Percentiles rank a stretch among this genome's conserved stretches.
Evolutionary conservation across 169 alveolate species (phyloP).

Genomic region (Eimeria falciformis): DNA sequence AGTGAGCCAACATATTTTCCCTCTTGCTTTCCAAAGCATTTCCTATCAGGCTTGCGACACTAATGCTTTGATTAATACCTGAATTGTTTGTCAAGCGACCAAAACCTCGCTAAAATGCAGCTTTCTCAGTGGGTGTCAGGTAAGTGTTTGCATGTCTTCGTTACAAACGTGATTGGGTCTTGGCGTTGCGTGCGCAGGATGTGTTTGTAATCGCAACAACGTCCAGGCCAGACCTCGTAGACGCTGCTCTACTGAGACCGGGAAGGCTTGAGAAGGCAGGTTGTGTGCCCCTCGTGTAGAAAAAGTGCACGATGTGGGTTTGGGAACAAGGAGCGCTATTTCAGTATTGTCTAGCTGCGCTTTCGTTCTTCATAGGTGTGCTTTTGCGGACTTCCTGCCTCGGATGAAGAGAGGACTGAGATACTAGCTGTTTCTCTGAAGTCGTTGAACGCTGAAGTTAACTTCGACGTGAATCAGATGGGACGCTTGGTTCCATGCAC

Average conservation of each 20-base stretch:
- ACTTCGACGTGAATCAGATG: background rate
- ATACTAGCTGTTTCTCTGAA: slow-evolving; percentile 31
- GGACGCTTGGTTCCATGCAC: slow-evolving; percentile 12
- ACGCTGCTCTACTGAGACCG: slow-evolving; percentile 99
- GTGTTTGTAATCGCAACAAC: slow-evolving; percentile 99
- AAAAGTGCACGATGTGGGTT: no score
- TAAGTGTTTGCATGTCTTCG: no score
- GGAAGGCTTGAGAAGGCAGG: slow-evolving; percentile 88
- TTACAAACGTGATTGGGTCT: no score
- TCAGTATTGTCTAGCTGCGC: background rate
- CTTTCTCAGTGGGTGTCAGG: no score
- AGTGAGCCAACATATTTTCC: slow-evolving; percentile 27
- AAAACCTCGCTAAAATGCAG: no score
- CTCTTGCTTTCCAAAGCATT: no score
- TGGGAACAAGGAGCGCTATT: no score
- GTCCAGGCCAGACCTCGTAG: slow-evolving; percentile 99
- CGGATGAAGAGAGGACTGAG: slow-evolving; percentile 38
- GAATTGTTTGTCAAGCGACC: no score
- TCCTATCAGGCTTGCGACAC: no score
- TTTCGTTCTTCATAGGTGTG: slow-evolving; percentile 23
- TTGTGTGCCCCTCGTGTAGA: background rate
- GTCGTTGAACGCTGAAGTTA: background rate
- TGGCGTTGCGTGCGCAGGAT: slow-evolving; percentile 74
- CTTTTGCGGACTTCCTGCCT: slow-evolving; percentile 56
- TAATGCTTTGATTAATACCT: no score